Percentiles rank a stretch among this genome's conserved stretches.
Evolutionary conservation across 1,284 basidiomycete species (phyloP).

Genomic region (Ganoderma resinaceum): DNA sequence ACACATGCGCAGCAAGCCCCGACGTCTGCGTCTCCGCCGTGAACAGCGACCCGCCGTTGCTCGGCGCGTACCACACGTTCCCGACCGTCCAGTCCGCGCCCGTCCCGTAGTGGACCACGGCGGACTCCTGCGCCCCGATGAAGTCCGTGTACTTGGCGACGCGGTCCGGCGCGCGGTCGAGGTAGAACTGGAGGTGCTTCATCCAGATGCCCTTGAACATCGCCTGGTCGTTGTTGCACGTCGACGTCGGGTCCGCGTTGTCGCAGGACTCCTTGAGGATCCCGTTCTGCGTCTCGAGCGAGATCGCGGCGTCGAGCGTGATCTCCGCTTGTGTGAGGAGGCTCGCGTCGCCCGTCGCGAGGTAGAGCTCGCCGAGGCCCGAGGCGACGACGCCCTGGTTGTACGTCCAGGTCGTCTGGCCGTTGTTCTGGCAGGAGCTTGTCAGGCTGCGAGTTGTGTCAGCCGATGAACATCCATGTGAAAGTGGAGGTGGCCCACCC

Average conservation of each 20-base stretch:
- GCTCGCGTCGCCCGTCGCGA: slow-evolving; percentile 46
- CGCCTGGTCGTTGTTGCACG: slow-evolving; percentile 59
- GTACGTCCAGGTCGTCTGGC: slow-evolving; percentile 62
- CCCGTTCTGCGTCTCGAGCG: slow-evolving; percentile 44
- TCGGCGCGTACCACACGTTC: slow-evolving; percentile 54
- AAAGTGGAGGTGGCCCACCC: slow-evolving; percentile 35
- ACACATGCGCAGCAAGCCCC: slow-evolving; percentile 21
- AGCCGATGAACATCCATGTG: neutral
- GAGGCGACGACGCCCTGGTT: slow-evolving; percentile 62
- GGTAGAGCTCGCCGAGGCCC: slow-evolving; percentile 53
- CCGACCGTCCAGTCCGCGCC: slow-evolving; percentile 54
- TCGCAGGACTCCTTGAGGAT: slow-evolving; percentile 62
- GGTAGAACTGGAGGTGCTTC: slow-evolving; percentile 42
- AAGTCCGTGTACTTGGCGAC: slow-evolving; percentile 39
- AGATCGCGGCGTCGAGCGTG: slow-evolving; percentile 58
- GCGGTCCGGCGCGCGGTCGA: slow-evolving; percentile 39
- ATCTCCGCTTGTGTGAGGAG: slow-evolving; percentile 56
- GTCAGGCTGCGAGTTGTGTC: slow-evolving; percentile 6
- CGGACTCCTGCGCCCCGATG: slow-evolving; percentile 38
- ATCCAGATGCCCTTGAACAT: slow-evolving; percentile 42
- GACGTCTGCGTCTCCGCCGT: slow-evolving; percentile 43
- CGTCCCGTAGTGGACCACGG: slow-evolving; percentile 38
- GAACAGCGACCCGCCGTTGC: slow-evolving; percentile 50
- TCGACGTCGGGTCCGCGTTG: slow-evolving; percentile 42
- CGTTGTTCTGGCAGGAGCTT: slow-evolving; percentile 53